Evolutionary conservation across 2,329 filamentous ascomycete genomes (phyloP), one percentile per base, ranked within the genome.

Genomic region (Colletotrichum siamense): DNA sequence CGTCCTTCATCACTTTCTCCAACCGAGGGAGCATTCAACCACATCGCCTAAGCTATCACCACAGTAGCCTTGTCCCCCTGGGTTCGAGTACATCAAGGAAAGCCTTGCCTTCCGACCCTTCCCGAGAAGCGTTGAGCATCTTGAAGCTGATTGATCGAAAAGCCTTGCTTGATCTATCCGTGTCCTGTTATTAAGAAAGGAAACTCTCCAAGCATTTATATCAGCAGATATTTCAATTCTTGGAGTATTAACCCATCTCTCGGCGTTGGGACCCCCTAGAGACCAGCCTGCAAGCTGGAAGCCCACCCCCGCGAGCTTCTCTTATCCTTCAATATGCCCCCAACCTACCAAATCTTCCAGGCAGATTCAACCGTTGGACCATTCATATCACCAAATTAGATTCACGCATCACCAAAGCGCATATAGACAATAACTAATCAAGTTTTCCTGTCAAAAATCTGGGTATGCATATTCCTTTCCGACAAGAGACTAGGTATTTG

Each of bases 401-500:
- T 8, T 49, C 18, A 49, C 44, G 44, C 44, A 22, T 52, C 44
- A 52, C 44, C n/a, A 4, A 52, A 52, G 6, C 5, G n/a, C 9
- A n/a, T 10, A 32, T 26, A 8, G 57, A 30, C 57, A 32, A 36
- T 9, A 63, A 22, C 61, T 34, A 63, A 36, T n/a, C 30, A 39
- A 36, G n/a, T 15, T 28, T 64, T 68, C 22, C 57, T 69, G 73
- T 64, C 73, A 73, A 73, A 36, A 24, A 63, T 57, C 49, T 63
- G 59, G 64, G 74, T 76, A 76, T 76, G 74, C 74, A 74, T 76
- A 69, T 61, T 69, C 59, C 74, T 74, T 76, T 76, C 71, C 65
- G 65, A 69, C 36, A 49, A 73, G 68, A 75, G 70, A 76, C 74
- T 74, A 76, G 74, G 74, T 76, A 76, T 76, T 76, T 66, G 74